These are phyloP conservation scores for Hyparrhenia diplandra DNA, from an alignment of 176 grass and related monocot genomes.

Conservation along the genomic window DNA sequence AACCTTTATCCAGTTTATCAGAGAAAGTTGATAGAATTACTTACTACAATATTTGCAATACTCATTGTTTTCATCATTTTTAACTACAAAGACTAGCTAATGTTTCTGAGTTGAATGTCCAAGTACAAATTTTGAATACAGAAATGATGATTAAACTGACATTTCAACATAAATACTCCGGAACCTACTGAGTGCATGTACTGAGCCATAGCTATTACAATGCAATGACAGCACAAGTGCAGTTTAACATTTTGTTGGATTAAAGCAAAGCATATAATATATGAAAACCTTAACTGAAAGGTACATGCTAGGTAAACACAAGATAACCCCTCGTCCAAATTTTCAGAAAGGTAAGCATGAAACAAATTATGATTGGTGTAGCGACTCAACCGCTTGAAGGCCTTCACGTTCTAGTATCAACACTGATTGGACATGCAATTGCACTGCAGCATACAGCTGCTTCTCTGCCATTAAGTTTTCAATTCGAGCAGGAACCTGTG, in stretches of 20 bases:
- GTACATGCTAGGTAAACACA: background rate
- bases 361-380: background rate
- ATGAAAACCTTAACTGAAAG: background rate
- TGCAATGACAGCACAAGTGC: background rate
- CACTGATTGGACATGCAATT: conserved; percentile 93
- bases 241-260: background rate
- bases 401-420: conserved; percentile 92
- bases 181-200: background rate
- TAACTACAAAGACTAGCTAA: background rate
- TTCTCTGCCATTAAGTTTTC: conserved; percentile 81
- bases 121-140: background rate
- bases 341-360: background rate
- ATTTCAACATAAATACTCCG: background rate
- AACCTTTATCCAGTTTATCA: background rate
- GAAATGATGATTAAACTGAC: background rate
- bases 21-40: background rate
- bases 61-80: background rate
- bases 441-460: conserved; percentile 93
- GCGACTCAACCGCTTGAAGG: conserved; percentile 90
- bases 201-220: background rate
- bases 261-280: conserved; percentile 6
- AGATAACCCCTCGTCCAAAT: background rate
- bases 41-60: background rate
- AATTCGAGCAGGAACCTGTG: conserved; percentile 91
- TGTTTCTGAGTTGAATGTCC: background rate